Evolutionary conservation across 352 stramenopile genomes (phyloP).

Genomic region (Globisporangium cylindrosporum): DNA sequence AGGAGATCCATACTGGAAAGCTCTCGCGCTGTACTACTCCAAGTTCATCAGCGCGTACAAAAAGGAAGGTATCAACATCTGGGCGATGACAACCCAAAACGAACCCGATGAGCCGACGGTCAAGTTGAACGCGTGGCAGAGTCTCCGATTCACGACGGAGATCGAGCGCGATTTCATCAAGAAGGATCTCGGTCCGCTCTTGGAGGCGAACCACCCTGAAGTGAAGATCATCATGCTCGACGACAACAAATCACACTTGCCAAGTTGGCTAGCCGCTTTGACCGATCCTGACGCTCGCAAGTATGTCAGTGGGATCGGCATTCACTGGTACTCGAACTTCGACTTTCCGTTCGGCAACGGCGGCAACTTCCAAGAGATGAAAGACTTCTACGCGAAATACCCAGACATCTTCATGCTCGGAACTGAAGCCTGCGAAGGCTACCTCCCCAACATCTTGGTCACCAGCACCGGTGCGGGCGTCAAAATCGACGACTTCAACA

Average conservation of each 20-base stretch:
- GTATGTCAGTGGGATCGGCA: conserved; percentile 82
- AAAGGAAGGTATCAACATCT: conserved; percentile 67
- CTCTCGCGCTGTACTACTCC: conserved; percentile 83
- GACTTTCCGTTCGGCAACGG: conserved; percentile 42
- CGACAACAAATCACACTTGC: conserved; percentile 75
- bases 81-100: conserved; percentile 86
- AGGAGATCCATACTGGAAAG: conserved; percentile 64
- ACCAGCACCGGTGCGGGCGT: conserved; percentile 37
- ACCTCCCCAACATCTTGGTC: conserved; percentile 41
- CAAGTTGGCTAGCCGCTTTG: conserved; percentile 35
- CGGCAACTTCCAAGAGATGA: conserved; percentile 49
- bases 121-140: conserved; percentile 55
- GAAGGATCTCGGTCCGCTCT: conserved; percentile 65
- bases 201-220: conserved; percentile 63
- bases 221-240: conserved; percentile 85
- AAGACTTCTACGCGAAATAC: conserved; percentile 51
- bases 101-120: conserved; percentile 61
- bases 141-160: conserved; percentile 45
- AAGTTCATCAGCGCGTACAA: conserved; percentile 88
- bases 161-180: conserved; percentile 76
- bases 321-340: conserved; percentile 85
- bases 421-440: conserved; percentile 77
- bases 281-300: conserved; percentile 43
- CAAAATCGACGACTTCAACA: conserved; percentile 39
- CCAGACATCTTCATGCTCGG: conserved; percentile 76